Evolutionary conservation across 2,329 filamentous ascomycete genomes (phyloP).

Genomic region (Lasiodiplodia sp.): DNA sequence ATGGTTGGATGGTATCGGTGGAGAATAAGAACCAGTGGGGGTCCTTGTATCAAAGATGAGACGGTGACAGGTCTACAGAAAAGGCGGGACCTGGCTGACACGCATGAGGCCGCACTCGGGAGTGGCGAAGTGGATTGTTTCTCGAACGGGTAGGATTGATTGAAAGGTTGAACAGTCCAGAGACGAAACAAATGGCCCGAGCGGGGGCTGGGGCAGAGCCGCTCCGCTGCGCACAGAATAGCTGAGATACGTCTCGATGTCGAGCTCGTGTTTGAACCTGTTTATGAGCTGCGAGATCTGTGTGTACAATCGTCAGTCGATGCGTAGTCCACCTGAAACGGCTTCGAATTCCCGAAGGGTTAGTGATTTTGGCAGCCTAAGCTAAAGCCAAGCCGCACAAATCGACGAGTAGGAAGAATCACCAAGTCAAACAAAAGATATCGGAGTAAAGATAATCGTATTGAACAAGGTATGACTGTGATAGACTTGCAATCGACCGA

Average conservation of each 20-base stretch:
- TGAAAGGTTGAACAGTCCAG: background rate
- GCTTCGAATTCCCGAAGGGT: background rate
- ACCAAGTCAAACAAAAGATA: background rate
- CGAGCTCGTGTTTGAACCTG: background rate
- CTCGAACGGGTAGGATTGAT: background rate
- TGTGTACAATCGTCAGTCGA: background rate
- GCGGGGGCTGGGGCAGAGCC: constrained; percentile 1
- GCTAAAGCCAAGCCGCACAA: background rate
- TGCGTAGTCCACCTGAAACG: background rate
- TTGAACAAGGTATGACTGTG: constrained; percentile 8
- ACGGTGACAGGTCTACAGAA: background rate
- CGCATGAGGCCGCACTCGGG: constrained; percentile 14
- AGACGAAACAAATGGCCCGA: background rate
- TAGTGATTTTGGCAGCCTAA: constrained; percentile 5
- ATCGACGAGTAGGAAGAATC: background rate
- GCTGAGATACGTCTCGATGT: background rate
- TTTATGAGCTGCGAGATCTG: background rate
- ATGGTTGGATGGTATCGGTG: constrained; percentile 15
- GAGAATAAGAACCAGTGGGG: constrained; percentile 4
- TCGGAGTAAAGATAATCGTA: background rate
- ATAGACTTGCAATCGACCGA: background rate
- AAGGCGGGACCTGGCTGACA: constrained; percentile 3
- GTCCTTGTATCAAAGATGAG: background rate
- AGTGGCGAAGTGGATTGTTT: background rate
- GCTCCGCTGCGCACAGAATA: background rate